Evolutionary conservation across 2,329 filamentous ascomycete genomes (phyloP).

Genomic region (Diatrype stigma): DNA sequence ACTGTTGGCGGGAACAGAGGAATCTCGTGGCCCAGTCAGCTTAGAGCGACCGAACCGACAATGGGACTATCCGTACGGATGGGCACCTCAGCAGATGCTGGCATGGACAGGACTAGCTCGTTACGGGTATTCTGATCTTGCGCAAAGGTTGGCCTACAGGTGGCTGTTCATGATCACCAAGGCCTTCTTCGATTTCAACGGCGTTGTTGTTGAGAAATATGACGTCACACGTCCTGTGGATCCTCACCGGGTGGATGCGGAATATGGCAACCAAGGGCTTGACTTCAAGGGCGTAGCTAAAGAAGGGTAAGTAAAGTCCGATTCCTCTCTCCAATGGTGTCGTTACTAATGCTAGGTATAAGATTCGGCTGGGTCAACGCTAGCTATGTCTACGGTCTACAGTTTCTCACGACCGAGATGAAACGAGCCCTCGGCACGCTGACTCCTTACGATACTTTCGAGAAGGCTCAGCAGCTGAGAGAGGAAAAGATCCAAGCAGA

Average conservation of each 20-base stretch:
- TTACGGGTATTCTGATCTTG: constrained; percentile 88
- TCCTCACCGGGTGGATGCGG: constrained; percentile 89
- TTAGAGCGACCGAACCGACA: constrained; percentile 88
- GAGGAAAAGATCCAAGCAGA: constrained; percentile 46
- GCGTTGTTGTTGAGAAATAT: constrained; percentile 98
- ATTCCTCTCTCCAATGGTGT: background rate
- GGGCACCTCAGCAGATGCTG: constrained; percentile 98
- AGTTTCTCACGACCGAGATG: constrained; percentile 85
- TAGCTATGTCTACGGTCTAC: constrained; percentile 90
- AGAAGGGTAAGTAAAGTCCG: constrained; percentile 70
- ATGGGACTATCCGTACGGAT: constrained; percentile 98
- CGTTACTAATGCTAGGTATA: constrained; percentile 1
- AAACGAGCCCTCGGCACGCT: constrained; percentile 81
- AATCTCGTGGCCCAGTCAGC: constrained; percentile 76
- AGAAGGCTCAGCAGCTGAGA: constrained; percentile 59
- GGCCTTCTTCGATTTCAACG: constrained; percentile 97
- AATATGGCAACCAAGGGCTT: constrained; percentile 94
- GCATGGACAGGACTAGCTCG: constrained; percentile 91
- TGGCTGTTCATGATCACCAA: constrained; percentile 99
- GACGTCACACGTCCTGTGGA: constrained; percentile 88
- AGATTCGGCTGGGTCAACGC: constrained; percentile 99
- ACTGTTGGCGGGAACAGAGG: constrained; percentile 81
- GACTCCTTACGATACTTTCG: constrained; percentile 81
- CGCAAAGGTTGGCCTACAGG: constrained; percentile 85
- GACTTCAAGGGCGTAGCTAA: constrained; percentile 95